phyloP scores from a whole-genome alignment of 192 early-diverging fungal genomes.

The Dimargaris xerosporica region DNA sequence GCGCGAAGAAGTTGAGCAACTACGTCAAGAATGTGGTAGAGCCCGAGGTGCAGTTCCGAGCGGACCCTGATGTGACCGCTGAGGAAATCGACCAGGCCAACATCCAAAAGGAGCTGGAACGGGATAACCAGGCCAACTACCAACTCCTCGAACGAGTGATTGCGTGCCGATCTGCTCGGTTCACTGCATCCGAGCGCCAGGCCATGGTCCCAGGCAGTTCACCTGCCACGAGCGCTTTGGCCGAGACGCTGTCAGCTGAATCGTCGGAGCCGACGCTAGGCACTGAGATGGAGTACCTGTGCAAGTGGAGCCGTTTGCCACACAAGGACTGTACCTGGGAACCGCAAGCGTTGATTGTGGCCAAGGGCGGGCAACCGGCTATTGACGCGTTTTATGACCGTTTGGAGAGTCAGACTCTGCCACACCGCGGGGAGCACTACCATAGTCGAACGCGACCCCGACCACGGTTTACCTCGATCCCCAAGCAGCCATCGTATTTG shows the following conservation, averaged over 20 bases:
- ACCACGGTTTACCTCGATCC: slow-evolving; percentile 60
- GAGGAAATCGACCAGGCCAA: slow-evolving; percentile 85
- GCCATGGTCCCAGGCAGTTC: neutral
- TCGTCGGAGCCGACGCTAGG: slow-evolving; percentile 45
- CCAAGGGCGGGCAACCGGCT: slow-evolving; percentile 52
- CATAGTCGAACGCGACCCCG: slow-evolving; percentile 36
- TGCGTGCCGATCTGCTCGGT: slow-evolving; percentile 36
- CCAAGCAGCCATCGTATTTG: slow-evolving; percentile 69
- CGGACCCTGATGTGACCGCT: slow-evolving; percentile 49
- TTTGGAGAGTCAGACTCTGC: slow-evolving; percentile 50
- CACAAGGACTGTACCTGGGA: slow-evolving; percentile 93
- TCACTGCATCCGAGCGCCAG: slow-evolving; percentile 14
- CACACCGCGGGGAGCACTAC: slow-evolving; percentile 43
- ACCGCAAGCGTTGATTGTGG: slow-evolving; percentile 42
- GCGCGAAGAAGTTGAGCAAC: slow-evolving; percentile 79
- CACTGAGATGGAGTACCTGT: slow-evolving; percentile 56
- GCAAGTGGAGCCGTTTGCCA: slow-evolving; percentile 79
- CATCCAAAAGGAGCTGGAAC: slow-evolving; percentile 65
- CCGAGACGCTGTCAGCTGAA: slow-evolving; percentile 91
- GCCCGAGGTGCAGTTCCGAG: slow-evolving; percentile 36
- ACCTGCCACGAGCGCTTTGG: slow-evolving; percentile 3
- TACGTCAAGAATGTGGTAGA: slow-evolving; percentile 53
- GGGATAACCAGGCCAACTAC: slow-evolving; percentile 70
- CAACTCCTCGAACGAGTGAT: slow-evolving; percentile 81
- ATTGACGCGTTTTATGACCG: slow-evolving; percentile 81